Evolutionary conservation across 352 stramenopile genomes (phyloP).

Genomic region (Paralagenidium karlingii): DNA sequence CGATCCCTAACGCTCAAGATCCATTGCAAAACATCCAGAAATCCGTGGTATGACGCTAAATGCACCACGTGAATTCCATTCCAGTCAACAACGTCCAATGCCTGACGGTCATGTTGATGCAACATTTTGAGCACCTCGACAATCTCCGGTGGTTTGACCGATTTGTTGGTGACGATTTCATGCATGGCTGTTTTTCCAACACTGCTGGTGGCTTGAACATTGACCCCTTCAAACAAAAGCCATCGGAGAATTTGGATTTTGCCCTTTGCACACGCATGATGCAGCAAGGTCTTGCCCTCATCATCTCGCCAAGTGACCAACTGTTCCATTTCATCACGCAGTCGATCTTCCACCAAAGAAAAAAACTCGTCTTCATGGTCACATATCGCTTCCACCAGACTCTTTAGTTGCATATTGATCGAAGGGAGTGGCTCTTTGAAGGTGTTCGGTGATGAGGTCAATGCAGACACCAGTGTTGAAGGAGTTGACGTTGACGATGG

Average conservation of each 20-base stretch:
- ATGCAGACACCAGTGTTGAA: no score
- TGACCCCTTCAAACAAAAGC: slow-evolving; percentile 38
- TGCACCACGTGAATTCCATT: slow-evolving; percentile 54
- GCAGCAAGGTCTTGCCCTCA: slow-evolving; percentile 43
- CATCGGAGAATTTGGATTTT: slow-evolving; percentile 37
- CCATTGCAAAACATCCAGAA: slow-evolving; percentile 45
- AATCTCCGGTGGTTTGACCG: slow-evolving; percentile 8
- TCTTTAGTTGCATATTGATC: no score
- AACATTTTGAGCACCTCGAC: slow-evolving; percentile 32
- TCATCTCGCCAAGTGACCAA: no score
- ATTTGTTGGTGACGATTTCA: slow-evolving; percentile 20
- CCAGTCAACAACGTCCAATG: slow-evolving; percentile 26
- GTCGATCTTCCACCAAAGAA: no score
- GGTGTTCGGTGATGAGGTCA: no score
- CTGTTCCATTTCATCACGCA: no score
- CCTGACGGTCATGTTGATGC: slow-evolving; percentile 31
- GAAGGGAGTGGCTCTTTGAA: no score
- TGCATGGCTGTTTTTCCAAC: slow-evolving; percentile 46
- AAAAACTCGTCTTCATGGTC: no score
- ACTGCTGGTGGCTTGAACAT: slow-evolving; percentile 20
- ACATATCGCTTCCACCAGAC: no score
- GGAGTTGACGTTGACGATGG: no score
- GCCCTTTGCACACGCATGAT: slow-evolving; percentile 39
- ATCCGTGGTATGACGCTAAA: slow-evolving; percentile 50
- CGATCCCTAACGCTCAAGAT: slow-evolving; percentile 3